Evolutionary conservation across 2,329 filamentous ascomycete genomes (phyloP).

Genomic region (Cercospora citrullina): DNA sequence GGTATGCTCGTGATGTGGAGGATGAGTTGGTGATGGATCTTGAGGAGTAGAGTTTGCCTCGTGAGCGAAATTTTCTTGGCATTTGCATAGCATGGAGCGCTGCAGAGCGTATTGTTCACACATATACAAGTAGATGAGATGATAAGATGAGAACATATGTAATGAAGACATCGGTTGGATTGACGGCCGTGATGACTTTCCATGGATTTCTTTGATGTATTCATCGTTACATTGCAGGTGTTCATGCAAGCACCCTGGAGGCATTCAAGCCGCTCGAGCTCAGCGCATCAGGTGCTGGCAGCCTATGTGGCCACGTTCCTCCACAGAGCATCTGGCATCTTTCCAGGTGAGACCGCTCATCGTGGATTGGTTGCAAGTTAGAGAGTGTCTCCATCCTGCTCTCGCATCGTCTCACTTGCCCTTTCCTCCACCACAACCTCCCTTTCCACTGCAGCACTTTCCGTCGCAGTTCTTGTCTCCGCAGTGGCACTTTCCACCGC

Average conservation of each 20-base stretch:
- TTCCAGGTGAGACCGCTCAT: too few species aligned
- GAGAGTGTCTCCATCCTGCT: too few species aligned
- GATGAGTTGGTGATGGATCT: slow-evolving; percentile 6
- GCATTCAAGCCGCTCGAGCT: not conserved
- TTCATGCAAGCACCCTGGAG: not conserved
- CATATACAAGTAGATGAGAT: not conserved
- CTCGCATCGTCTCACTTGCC: not conserved
- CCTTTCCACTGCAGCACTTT: slow-evolving; percentile 11
- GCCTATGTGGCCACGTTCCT: not conserved
- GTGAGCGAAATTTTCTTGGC: not conserved
- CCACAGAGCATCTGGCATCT: not conserved
- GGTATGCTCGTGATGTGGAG: slow-evolving; percentile 6
- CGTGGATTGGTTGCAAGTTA: too few species aligned
- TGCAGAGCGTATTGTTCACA: not conserved
- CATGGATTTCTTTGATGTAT: not conserved
- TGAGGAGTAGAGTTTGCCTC: not conserved
- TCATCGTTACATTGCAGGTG: not conserved
- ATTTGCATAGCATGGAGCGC: not conserved
- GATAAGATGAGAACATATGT: not conserved
- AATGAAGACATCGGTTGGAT: not conserved
- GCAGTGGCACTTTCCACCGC: slow-evolving; percentile 6
- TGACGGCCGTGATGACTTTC: not conserved
- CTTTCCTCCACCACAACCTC: slow-evolving; percentile 9
- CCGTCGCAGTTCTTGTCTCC: slow-evolving; percentile 11
- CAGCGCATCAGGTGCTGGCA: not conserved